Evolutionary conservation across 441 rosid species (phyloP).

Genomic region (Aquilaria agallochum): DNA sequence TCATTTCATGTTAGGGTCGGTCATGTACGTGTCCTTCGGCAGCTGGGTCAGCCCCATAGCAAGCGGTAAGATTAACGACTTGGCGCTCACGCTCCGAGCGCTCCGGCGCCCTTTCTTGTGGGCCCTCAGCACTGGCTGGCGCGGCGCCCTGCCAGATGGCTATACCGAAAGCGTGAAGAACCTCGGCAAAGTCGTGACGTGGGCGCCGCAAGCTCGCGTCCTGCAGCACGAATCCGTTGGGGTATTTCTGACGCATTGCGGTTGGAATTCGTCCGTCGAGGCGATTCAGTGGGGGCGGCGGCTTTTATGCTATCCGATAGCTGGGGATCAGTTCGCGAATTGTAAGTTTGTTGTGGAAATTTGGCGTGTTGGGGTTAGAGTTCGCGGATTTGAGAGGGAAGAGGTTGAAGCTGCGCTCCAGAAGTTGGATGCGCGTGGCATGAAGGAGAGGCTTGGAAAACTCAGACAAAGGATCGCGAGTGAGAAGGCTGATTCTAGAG

Average conservation of each 20-base stretch:
- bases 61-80: slow-evolving; percentile 36
- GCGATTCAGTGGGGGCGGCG: slow-evolving; percentile 46
- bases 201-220: slow-evolving; percentile 69
- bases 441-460: slow-evolving; percentile 33
- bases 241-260: slow-evolving; percentile 67
- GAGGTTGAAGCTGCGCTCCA: slow-evolving; percentile 52
- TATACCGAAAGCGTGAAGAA: slow-evolving; percentile 30
- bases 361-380: slow-evolving; percentile 64
- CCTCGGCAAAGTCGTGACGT: slow-evolving; percentile 54
- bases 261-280: slow-evolving; percentile 82
- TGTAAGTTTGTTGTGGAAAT: slow-evolving; percentile 59
- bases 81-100: slow-evolving; percentile 51
- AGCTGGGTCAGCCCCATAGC: slow-evolving; percentile 83
- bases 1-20: slow-evolving; percentile 22
- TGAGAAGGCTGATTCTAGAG: slow-evolving; percentile 25
- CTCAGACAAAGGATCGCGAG: slow-evolving; percentile 40
- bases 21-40: slow-evolving; percentile 71
- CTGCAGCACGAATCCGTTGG: slow-evolving; percentile 47
- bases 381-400: slow-evolving; percentile 38
- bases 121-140: slow-evolving; percentile 53
- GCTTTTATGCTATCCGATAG: slow-evolving; percentile 65
- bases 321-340: slow-evolving; percentile 74
- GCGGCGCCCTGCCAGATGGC: slow-evolving; percentile 45
- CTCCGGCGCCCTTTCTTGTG: slow-evolving; percentile 51
- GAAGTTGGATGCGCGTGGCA: slow-evolving; percentile 42